A percentile compares a stretch with the other conserved stretches of the same genome.
Conservation (phyloP, 1,284 basidiomycete species). For the Apiotrichum gamsii region DNA sequence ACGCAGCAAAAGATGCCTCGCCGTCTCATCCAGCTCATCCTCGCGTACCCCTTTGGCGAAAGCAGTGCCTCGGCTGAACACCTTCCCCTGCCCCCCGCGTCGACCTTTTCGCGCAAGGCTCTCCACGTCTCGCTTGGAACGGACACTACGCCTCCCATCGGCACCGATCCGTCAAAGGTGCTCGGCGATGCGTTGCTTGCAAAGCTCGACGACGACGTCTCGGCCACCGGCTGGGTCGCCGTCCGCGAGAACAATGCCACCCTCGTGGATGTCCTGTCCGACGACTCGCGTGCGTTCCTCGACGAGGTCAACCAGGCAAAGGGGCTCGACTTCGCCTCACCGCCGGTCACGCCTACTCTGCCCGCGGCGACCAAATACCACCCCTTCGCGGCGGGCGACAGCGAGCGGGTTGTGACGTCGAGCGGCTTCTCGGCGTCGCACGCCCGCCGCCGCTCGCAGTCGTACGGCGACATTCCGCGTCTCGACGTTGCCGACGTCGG, state of each 20-base stretch:
- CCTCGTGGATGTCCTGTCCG: slow-evolving; percentile 15
- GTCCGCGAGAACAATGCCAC: slow-evolving; percentile 6
- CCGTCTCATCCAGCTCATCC: slow-evolving; percentile 29
- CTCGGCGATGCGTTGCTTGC: slow-evolving; percentile 16
- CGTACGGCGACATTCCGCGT: slow-evolving; percentile 13
- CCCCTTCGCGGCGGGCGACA: slow-evolving; percentile 11
- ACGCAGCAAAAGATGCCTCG: slow-evolving; percentile 30
- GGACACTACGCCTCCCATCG: slow-evolving; percentile 9
- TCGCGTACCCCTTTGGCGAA: slow-evolving; percentile 35
- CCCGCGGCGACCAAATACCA: slow-evolving; percentile 15
- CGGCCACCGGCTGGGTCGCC: slow-evolving; percentile 2
- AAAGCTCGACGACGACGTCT: slow-evolving; percentile 8
- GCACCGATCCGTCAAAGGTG: slow-evolving; percentile 14
- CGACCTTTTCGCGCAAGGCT: slow-evolving; percentile 26
- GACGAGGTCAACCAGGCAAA: slow-evolving; percentile 4
- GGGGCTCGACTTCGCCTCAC: slow-evolving; percentile 10
- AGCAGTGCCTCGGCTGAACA: slow-evolving; percentile 23
- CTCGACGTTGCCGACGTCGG: background rate
- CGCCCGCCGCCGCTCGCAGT: slow-evolving; percentile 19
- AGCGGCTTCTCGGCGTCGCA: background rate
- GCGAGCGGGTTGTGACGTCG: background rate
- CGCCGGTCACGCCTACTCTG: background rate
- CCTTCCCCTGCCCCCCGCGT: slow-evolving; percentile 28
- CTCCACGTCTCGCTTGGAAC: slow-evolving; percentile 26
- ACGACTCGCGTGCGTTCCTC: slow-evolving; percentile 21